Percentiles rank a stretch among this genome's conserved stretches.
These are phyloP conservation scores for Hymenoscyphus albidus DNA, from an alignment of 2,329 filamentous ascomycete species.

Conservation along the genomic window DNA sequence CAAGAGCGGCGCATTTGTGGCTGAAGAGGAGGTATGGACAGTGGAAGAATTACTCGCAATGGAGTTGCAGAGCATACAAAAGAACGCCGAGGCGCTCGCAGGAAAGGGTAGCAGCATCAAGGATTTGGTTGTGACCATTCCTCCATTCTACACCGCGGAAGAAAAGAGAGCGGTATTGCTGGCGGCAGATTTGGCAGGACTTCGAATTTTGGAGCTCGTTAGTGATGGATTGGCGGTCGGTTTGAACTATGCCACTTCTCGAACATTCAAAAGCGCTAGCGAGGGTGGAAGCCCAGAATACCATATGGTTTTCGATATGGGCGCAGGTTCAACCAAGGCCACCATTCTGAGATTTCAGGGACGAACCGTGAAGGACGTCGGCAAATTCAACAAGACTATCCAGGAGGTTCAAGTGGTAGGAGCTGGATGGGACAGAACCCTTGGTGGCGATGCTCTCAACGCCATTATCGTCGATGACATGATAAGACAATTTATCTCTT, in stretches of 20 bases:
- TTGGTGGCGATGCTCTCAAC: constrained; percentile 89
- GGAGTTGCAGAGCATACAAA: constrained; percentile 87
- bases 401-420: constrained; percentile 92
- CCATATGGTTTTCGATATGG: constrained; percentile 96
- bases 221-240: constrained; percentile 91
- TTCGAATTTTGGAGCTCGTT: constrained; percentile 80
- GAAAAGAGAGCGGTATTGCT: constrained; percentile 83
- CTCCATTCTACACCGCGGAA: constrained; percentile 83
- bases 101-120: constrained; percentile 70
- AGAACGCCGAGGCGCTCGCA: constrained; percentile 80
- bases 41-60: constrained; percentile 95
- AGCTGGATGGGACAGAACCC: constrained; percentile 79
- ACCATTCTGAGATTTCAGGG: constrained; percentile 88
- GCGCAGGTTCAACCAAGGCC: constrained; percentile 88
- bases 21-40: constrained; percentile 63
- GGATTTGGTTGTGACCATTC: constrained; percentile 84
- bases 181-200: constrained; percentile 80
- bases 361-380: constrained; percentile 82
- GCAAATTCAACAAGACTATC: constrained; percentile 92
- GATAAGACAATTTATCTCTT: constrained; percentile 71
- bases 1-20: constrained; percentile 65
- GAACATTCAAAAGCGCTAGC: constrained; percentile 80
- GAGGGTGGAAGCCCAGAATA: constrained; percentile 84
- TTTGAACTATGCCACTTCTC: constrained; percentile 88
- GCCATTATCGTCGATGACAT: constrained; percentile 86